phyloP scores from a whole-genome alignment of 208 protist species.

The Wallacemonas collosoma region DNA sequence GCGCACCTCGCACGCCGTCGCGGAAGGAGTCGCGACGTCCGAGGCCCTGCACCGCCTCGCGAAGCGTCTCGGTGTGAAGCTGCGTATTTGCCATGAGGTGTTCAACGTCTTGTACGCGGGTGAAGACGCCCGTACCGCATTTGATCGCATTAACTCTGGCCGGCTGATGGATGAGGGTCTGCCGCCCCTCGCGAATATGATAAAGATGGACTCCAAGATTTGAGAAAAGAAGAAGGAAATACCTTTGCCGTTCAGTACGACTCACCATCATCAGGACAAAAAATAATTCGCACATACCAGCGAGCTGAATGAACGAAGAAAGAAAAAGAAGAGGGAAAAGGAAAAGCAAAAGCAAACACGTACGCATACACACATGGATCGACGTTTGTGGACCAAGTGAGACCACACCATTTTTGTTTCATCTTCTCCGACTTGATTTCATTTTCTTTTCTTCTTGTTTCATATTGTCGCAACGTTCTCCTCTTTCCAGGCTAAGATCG shows the following conservation, averaged over 20 bases:
- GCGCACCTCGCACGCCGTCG: constrained; percentile 65
- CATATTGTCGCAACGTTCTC: background rate
- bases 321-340: background rate
- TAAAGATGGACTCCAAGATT: constrained; percentile 25
- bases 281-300: too few relatives aligned
- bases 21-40: constrained; percentile 77
- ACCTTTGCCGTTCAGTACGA: too few relatives aligned
- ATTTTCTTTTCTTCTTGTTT: constrained; percentile 13
- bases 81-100: constrained; percentile 74
- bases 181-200: constrained; percentile 37
- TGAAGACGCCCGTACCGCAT: constrained; percentile 27
- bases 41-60: constrained; percentile 74
- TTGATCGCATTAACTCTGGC: constrained; percentile 28
- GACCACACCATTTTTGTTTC: background rate
- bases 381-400: too few relatives aligned
- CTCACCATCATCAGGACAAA: too few relatives aligned
- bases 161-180: constrained; percentile 64
- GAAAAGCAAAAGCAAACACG: background rate
- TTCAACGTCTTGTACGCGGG: constrained; percentile 70
- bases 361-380: background rate
- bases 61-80: constrained; percentile 44
- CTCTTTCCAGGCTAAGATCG: background rate
- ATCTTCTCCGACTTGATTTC: background rate
- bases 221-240: background rate
- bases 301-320: too few relatives aligned